These are phyloP conservation scores for Phoma herbarum DNA, from an alignment of 2,329 filamentous ascomycete genomes.

Conservation along the genomic window DNA sequence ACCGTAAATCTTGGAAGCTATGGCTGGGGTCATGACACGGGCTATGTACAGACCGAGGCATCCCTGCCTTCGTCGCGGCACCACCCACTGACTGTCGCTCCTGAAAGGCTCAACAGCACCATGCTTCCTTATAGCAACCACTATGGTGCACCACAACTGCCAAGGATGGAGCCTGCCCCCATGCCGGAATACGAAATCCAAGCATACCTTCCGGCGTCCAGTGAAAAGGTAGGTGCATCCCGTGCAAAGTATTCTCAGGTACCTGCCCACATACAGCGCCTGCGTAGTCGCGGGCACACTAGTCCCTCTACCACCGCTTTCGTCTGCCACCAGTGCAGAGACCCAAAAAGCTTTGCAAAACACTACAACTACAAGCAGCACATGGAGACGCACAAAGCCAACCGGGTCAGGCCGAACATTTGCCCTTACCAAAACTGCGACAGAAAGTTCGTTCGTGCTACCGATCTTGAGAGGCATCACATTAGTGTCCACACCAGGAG, in stretches of 20 bases:
- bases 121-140: constrained; percentile 36
- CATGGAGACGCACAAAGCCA: constrained; percentile 82
- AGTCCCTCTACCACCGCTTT: constrained; percentile 57
- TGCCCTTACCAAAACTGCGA: constrained; percentile 72
- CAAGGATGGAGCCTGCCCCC: constrained; percentile 16
- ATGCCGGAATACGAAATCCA: constrained; percentile 25
- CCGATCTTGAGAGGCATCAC: constrained; percentile 72
- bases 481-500: constrained; percentile 75
- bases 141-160: constrained; percentile 30
- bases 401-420: constrained; percentile 73
- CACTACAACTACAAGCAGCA: constrained; percentile 90
- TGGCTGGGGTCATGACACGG: constrained; percentile 38
- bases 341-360: constrained; percentile 76
- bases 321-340: constrained; percentile 72
- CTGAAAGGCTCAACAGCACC: constrained; percentile 38
- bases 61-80: constrained; percentile 24
- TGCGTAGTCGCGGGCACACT: constrained; percentile 29
- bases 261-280: constrained; percentile 16
- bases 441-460: constrained; percentile 82
- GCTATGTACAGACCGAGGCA: constrained; percentile 26
- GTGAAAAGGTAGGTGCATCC: constrained; percentile 26
- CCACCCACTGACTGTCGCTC: constrained; percentile 45
- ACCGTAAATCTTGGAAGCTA: constrained; percentile 34
- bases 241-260: constrained; percentile 10
- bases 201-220: constrained; percentile 21